Base-by-base conservation (phyloP, 2,329 filamentous ascomycete species). In the Fusarium solani-melongenae region DNA sequence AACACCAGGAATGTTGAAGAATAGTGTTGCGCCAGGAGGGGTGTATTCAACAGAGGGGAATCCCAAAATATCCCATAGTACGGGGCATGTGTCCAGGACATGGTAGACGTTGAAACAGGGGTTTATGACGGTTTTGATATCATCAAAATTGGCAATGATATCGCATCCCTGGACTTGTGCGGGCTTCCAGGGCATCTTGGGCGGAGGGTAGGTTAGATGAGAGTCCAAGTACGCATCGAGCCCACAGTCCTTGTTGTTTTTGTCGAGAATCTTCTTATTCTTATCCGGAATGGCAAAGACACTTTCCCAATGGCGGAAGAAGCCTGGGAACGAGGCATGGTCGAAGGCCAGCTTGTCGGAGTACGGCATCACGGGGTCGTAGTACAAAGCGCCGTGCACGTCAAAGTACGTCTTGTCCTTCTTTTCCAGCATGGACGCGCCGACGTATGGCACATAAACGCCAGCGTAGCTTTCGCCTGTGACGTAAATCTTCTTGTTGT, bases 71-170 rank as follows among this genome's bases (percentile, higher is more conserved):
- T 94, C 92, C 88, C 90, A 94, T 9, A 91, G 85, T 9, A 92
- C 75, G 2, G 93, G 93, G 78, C 93, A 95, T 11, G 91, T 93
- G 3, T 88, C 90, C 9, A 89, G 88, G 15, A 95, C 87, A 56
- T 92, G 88, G 83, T 94, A 95, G 31, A 92, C 83, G 79, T 94
- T 88, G 82, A 92, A 95, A 84, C 93, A 95, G 0, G 93, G 93
- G 82, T 95, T 95, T 46, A 91, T 82, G 3, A 83, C 77, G n/a
- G 84, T 76, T 6, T 87, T 86, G 41, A 91, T 92, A 2, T 86
- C 77, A 75, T 84, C 83, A 56, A 93, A 88, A 58, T 89, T 83
- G 69, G 84, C 80, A 76, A 86, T 91, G 29, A 92, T 78, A 60
- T 85, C 83, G 78, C 63, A 92, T 17, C 84, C 85, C 1, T 83